Evolutionary conservation across 192 early-diverging fungal genomes (phyloP).

Genomic region (Diversispora eburnea): DNA sequence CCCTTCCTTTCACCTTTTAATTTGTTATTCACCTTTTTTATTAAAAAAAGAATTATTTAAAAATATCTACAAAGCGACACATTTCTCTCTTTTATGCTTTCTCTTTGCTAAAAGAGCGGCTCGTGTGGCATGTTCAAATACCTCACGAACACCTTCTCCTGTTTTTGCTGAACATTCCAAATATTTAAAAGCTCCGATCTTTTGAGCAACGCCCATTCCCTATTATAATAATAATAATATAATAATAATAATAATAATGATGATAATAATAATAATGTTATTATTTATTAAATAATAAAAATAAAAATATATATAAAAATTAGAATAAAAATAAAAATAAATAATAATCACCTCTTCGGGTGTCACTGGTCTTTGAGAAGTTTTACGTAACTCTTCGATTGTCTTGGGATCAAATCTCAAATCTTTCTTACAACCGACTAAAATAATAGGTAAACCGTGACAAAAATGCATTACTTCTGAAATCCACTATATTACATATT

Average conservation of each 20-base stretch:
- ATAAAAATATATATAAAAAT: background rate
- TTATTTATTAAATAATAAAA: background rate
- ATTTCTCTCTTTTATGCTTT: slow-evolving; percentile 21
- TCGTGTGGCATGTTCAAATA: slow-evolving; percentile 85
- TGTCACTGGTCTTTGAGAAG: slow-evolving; percentile 70
- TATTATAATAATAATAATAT: slow-evolving; percentile 23
- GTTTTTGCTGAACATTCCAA: slow-evolving; percentile 83
- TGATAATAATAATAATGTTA: background rate
- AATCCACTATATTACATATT: slow-evolving; percentile 77
- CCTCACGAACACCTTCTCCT: slow-evolving; percentile 74
- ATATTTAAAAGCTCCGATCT: slow-evolving; percentile 79
- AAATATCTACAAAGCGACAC: background rate
- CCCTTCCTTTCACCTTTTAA: too few relatives aligned
- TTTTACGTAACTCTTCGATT: slow-evolving; percentile 73
- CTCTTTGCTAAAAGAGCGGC: slow-evolving; percentile 57
- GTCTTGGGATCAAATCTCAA: slow-evolving; percentile 76
- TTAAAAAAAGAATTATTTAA: too few relatives aligned
- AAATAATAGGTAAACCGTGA: slow-evolving; percentile 74
- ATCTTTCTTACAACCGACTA: slow-evolving; percentile 89
- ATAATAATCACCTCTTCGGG: slow-evolving; percentile 55
- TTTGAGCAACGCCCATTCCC: slow-evolving; percentile 67
- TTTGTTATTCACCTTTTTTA: too few relatives aligned
- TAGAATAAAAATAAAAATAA: background rate
- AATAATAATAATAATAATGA: background rate
- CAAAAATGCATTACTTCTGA: slow-evolving; percentile 87